phyloP scores from a whole-genome alignment of 345 rosid genomes.

The Noccaea bulbosa region DNA sequence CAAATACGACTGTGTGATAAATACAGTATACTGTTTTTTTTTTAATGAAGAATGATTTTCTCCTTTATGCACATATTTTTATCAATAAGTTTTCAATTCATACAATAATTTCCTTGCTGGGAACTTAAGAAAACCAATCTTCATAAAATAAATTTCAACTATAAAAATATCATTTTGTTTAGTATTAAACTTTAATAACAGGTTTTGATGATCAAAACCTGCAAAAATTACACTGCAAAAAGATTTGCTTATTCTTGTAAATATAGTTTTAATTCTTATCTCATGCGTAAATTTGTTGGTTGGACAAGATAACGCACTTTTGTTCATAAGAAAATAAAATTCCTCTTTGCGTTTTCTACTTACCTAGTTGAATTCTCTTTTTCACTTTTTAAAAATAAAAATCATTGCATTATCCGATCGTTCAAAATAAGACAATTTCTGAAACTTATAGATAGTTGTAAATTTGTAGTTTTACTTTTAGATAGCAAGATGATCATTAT shows the following conservation, averaged over 20 bases:
- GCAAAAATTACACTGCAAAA: not conserved
- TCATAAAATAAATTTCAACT: not conserved
- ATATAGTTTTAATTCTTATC: not conserved
- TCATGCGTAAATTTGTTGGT: constrained; percentile 4
- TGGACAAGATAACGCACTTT: not conserved
- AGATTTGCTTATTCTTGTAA: not conserved
- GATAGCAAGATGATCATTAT: not conserved
- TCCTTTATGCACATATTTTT: too few relatives aligned
- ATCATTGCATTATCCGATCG: constrained; percentile 7
- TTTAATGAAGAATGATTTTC: too few relatives aligned
- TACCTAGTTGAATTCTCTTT: not conserved
- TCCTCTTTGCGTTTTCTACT: not conserved
- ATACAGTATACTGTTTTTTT: too few relatives aligned
- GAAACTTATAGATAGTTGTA: not conserved
- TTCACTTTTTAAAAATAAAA: constrained; percentile 1
- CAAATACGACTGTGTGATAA: too few relatives aligned
- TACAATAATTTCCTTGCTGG: too few relatives aligned
- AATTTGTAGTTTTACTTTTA: not conserved
- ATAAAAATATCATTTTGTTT: not conserved
- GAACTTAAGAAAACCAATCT: not conserved
- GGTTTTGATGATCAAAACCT: not conserved
- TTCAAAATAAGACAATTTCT: constrained; percentile 4
- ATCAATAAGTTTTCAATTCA: too few relatives aligned
- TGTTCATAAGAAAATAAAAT: not conserved
- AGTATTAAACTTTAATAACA: not conserved